Evolutionary conservation across 192 early-diverging fungal genomes (phyloP), one percentile per base, ranked within the genome.

Genomic region (Dimargaris verticillata): DNA sequence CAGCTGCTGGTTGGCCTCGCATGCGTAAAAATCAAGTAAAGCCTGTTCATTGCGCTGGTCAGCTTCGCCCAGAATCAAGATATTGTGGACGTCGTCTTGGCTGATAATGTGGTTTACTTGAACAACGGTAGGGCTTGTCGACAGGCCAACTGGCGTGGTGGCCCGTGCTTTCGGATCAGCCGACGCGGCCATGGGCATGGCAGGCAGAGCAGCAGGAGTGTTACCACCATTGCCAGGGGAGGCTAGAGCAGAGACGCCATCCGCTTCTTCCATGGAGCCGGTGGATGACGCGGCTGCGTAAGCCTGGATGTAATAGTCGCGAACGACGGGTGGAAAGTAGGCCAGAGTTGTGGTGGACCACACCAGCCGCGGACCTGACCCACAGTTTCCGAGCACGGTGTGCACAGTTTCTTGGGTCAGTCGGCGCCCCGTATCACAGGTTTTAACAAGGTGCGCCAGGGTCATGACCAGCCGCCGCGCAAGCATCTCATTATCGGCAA

Each of bases 401-500:
- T 59, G 42, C 7, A 59, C 41, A n/a, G 57, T n/a, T 13, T 13
- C 28, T 20, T 38, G 57, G n/a, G 57, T 18, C n/a, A 59, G 11
- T 18, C n/a, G 15, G 0, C n/a, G n/a, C 11, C 57, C 57, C 4
- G 10, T 22, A 25, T 59, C 26, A 20, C 42, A 20, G 25, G 71
- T 73, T 46, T 83, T 81, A 22, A 83, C 69, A 15, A 83, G 59
- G 9, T 78, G 64, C 7, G 71, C 70, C 20, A 83, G 67, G 42
- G 71, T 80, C 45, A 70, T 53, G 5, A 83, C 78, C 48, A 78
- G 69, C 15, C 65, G 58, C 26, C 81, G 66, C 4, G 81, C 79
- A 26, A 83, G 64, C 44, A 74, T 71, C 63, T 83, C 81, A 1
- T 79, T 81, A 53, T 80, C 81, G 5, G 75, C 71, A 67, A 83